Percentiles rank a stretch among this genome's conserved stretches.
Conservation (phyloP, 495 filamentous ascomycete species). For the Aspergillus leporis region DNA sequence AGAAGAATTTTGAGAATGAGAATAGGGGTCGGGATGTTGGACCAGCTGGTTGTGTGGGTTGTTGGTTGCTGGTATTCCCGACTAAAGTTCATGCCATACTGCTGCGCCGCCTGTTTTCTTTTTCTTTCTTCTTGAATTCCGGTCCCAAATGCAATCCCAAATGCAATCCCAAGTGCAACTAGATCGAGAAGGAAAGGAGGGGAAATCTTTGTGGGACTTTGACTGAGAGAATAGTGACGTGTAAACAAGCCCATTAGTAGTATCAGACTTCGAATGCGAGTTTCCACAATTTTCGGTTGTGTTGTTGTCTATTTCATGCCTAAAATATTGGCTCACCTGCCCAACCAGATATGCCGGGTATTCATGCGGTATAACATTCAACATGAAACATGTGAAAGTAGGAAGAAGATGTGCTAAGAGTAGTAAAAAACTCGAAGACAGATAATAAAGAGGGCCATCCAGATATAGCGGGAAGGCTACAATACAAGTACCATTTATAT, state of each 20-base stretch:
- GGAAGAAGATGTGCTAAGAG: neutral
- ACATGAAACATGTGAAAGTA: neutral
- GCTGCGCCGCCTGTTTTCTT: neutral
- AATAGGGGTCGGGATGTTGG: neutral
- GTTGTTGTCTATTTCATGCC: slow-evolving; percentile 4
- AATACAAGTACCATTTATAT: neutral
- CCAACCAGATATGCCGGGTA: neutral
- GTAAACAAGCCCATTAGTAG: too few relatives aligned
- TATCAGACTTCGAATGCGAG: neutral
- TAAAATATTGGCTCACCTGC: neutral
- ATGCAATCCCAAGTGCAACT: slow-evolving; percentile 1
- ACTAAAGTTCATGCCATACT: slow-evolving; percentile 16
- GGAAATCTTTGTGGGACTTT: neutral
- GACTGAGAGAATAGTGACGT: too few relatives aligned
- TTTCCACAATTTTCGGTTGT: neutral
- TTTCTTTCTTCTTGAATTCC: neutral
- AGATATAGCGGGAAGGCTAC: neutral
- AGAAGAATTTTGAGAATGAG: slow-evolving; percentile 6
- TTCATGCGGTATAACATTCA: neutral
- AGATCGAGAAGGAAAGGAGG: neutral
- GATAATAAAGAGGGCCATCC: neutral
- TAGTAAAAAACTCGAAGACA: neutral
- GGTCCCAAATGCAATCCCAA: neutral
- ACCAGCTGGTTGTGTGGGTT: neutral
- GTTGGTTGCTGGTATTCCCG: neutral